These are phyloP conservation scores for Nemania bipapillata DNA, from an alignment of 2,329 filamentous ascomycete genomes.

Conservation along the genomic window DNA sequence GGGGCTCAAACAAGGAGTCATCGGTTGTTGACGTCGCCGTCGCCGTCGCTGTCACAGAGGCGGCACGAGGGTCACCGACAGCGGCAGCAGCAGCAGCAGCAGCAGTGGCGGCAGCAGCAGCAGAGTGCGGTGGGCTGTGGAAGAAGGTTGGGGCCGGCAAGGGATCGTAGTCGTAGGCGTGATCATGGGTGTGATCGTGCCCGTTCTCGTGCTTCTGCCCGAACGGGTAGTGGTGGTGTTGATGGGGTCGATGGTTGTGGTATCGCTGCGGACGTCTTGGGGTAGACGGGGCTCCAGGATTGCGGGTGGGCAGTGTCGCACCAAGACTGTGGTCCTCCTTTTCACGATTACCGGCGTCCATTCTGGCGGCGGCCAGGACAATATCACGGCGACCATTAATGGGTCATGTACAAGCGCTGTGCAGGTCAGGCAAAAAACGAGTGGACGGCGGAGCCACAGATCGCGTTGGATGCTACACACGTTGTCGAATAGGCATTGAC, in stretches of 20 bases:
- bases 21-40: conserved; percentile 24
- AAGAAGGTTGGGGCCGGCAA: conserved; percentile 6
- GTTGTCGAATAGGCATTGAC: conserved; percentile 42
- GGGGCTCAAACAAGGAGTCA: conserved; percentile 49
- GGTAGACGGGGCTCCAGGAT: conserved; percentile 49
- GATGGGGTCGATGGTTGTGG: conserved; percentile 47
- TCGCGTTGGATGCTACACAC: conserved; percentile 39
- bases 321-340: conserved; percentile 55
- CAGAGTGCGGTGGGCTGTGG: conserved; percentile 32
- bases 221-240: conserved; percentile 37
- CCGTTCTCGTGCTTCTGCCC: conserved; percentile 35
- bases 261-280: conserved; percentile 46
- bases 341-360: conserved; percentile 61
- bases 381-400: conserved; percentile 52
- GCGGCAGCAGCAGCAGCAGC: too few relatives aligned
- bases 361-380: conserved; percentile 55
- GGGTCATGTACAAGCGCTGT: conserved; percentile 37
- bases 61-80: conserved; percentile 26
- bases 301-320: conserved; percentile 53
- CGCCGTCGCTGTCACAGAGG: conserved; percentile 28
- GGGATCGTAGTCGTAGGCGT: conserved; percentile 42
- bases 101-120: conserved; percentile 40
- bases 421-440: conserved; percentile 39
- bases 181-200: conserved; percentile 29
- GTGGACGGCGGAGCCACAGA: conserved; percentile 40